Evolutionary conservation across 2,329 filamentous ascomycete genomes (phyloP).

Genomic region (Chaetomiaceae sp.): DNA sequence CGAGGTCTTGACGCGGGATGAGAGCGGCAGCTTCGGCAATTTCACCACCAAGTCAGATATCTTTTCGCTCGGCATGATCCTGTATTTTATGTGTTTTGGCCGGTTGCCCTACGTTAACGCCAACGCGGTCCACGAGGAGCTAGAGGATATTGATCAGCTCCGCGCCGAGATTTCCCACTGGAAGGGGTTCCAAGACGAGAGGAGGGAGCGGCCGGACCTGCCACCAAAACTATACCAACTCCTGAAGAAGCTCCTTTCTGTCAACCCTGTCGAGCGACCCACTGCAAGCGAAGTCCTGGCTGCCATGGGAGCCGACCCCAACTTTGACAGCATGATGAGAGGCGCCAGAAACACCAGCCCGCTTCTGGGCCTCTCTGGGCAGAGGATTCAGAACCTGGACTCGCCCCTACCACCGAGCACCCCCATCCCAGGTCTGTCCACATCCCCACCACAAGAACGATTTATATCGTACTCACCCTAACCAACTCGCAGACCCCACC

Average conservation of each 20-base stretch:
- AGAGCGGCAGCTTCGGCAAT: constrained; percentile 73
- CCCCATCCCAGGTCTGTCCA: constrained; percentile 41
- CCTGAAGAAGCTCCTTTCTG: constrained; percentile 72
- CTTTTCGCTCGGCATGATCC: constrained; percentile 97
- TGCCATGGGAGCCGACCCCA: constrained; percentile 66
- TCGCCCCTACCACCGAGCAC: constrained; percentile 47
- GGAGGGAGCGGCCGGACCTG: constrained; percentile 70
- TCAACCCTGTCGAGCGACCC: constrained; percentile 72
- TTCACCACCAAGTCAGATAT: constrained; percentile 97
- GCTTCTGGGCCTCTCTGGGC: constrained; percentile 34
- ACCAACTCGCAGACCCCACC: constrained; percentile 28
- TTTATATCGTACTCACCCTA: constrained; percentile 9
- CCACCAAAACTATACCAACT: constrained; percentile 82
- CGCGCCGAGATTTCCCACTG: constrained; percentile 81
- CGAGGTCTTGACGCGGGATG: constrained; percentile 72
- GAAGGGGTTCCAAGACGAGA: constrained; percentile 79
- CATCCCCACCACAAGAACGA: constrained; percentile 9
- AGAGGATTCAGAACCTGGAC: constrained; percentile 51
- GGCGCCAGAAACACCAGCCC: constrained; percentile 33
- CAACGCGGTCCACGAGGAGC: constrained; percentile 81
- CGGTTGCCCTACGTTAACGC: constrained; percentile 79
- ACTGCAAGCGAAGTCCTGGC: constrained; percentile 79
- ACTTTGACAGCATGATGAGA: constrained; percentile 39
- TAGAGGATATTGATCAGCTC: constrained; percentile 82
- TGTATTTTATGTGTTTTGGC: constrained; percentile 97